Conservation (phyloP, 345 rosid genomes). For the Arabidopsis suecica region DNA sequence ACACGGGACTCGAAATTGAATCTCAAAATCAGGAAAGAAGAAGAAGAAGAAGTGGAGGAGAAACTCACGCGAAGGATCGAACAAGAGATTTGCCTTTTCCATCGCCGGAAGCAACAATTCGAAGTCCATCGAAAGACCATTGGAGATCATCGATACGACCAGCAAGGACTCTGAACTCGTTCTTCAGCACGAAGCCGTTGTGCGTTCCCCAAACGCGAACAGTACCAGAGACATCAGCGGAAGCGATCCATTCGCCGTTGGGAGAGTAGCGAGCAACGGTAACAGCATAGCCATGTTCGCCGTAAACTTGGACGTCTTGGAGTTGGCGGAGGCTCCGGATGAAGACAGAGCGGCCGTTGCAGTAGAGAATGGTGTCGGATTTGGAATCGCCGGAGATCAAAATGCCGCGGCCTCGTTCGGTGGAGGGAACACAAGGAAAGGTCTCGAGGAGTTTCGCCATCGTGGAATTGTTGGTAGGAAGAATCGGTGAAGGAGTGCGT, state of each 20-base stretch:
- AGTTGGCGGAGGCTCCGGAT: conserved; percentile 72
- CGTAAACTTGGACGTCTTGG: conserved; percentile 77
- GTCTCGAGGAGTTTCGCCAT: conserved; percentile 72
- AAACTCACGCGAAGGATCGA: conserved; percentile 86
- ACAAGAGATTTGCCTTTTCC: conserved; percentile 94
- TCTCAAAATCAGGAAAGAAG: neutral
- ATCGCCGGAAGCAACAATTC: conserved; percentile 93
- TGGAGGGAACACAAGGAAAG: conserved; percentile 80
- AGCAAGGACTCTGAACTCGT: conserved; percentile 82
- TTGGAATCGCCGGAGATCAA: conserved; percentile 78
- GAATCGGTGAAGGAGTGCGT: neutral
- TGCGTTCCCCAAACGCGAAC: conserved; percentile 96
- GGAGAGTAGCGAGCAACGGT: conserved; percentile 96
- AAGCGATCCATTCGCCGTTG: conserved; percentile 98
- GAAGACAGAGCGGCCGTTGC: conserved; percentile 83
- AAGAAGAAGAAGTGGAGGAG: conserved; percentile 11
- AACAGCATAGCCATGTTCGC: conserved; percentile 88
- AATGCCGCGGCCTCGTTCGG: conserved; percentile 93
- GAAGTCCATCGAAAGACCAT: conserved; percentile 88
- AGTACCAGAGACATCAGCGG: conserved; percentile 84
- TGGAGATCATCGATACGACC: conserved; percentile 96
- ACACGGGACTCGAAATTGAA: neutral
- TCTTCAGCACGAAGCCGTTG: conserved; percentile 85
- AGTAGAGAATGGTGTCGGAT: conserved; percentile 71
- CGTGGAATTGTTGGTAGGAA: neutral